Conservation (phyloP, 345 rosid species). For the Rhodamnia argentea region DNA sequence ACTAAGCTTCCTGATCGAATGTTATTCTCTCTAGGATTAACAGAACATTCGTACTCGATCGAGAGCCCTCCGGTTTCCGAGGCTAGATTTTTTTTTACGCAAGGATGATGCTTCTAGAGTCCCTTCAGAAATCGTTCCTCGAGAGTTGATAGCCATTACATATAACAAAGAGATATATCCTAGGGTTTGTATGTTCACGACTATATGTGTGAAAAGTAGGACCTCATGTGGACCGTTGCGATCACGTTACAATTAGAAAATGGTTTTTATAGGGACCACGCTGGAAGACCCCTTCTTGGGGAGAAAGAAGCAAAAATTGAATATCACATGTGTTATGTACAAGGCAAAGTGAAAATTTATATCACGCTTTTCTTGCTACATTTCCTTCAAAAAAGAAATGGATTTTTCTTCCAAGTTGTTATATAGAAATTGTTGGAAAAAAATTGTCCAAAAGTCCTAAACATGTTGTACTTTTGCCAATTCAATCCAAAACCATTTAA, state of each 20-base stretch:
- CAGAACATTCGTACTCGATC: neutral
- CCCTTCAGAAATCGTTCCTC: neutral
- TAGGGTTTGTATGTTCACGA: neutral
- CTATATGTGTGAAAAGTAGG: neutral
- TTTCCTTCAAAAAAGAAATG: neutral
- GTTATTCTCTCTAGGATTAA: neutral
- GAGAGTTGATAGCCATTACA: neutral
- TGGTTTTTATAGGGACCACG: neutral
- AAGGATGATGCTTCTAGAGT: neutral
- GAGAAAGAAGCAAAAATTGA: neutral
- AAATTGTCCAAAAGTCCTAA: too few species aligned
- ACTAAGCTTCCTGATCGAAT: neutral
- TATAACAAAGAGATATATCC: neutral
- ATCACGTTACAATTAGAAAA: neutral
- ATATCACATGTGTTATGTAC: neutral
- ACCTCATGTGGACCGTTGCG: neutral
- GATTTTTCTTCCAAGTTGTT: neutral
- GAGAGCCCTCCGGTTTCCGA: neutral
- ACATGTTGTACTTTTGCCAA: too few species aligned
- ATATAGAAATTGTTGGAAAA: neutral
- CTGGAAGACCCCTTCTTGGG: neutral
- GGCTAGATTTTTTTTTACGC: neutral
- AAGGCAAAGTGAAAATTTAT: neutral
- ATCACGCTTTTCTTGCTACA: neutral
- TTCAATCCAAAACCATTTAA: too few species aligned